These are phyloP conservation scores for Coniophora puteana DNA, from an alignment of 1,284 basidiomycete genomes.

Conservation along the genomic window DNA sequence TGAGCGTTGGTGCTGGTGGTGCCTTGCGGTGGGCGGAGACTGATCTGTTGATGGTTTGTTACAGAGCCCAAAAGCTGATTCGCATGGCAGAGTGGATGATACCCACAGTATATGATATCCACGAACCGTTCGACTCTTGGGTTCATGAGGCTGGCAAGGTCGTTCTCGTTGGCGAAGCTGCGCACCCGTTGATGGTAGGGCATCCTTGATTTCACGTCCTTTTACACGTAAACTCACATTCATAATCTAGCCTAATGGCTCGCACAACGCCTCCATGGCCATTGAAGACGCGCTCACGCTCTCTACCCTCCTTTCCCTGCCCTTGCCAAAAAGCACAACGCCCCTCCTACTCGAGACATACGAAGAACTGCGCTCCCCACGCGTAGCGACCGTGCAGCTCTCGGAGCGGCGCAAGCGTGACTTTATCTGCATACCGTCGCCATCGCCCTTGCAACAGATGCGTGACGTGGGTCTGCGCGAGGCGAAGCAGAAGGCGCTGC, in stretches of 20 bases:
- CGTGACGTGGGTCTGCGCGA: constrained; percentile 36
- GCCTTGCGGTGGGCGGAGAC: neutral
- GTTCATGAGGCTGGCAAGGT: constrained; percentile 45
- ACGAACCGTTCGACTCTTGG: constrained; percentile 36
- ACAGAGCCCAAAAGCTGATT: constrained; percentile 40
- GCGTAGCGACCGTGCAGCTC: constrained; percentile 33
- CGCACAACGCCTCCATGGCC: constrained; percentile 32
- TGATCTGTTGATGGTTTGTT: constrained; percentile 6
- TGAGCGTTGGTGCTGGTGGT: constrained; percentile 9
- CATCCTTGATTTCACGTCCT: constrained; percentile 2
- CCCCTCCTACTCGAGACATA: constrained; percentile 43
- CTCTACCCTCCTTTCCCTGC: constrained; percentile 42
- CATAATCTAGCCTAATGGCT: constrained; percentile 31
- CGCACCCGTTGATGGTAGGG: constrained; percentile 45
- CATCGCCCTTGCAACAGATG: constrained; percentile 36
- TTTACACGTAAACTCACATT: neutral
- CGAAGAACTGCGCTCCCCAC: constrained; percentile 44
- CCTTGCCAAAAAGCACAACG: constrained; percentile 37
- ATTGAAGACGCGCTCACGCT: constrained; percentile 55
- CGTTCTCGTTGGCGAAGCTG: constrained; percentile 48
- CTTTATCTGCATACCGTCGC: constrained; percentile 33
- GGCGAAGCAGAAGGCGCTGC: constrained; percentile 23
- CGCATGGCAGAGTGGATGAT: constrained; percentile 30
- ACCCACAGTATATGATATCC: constrained; percentile 32
- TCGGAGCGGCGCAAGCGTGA: constrained; percentile 38